Evolutionary conservation across 345 rosid species (phyloP).

Genomic region (Anastatica hierochuntica): DNA sequence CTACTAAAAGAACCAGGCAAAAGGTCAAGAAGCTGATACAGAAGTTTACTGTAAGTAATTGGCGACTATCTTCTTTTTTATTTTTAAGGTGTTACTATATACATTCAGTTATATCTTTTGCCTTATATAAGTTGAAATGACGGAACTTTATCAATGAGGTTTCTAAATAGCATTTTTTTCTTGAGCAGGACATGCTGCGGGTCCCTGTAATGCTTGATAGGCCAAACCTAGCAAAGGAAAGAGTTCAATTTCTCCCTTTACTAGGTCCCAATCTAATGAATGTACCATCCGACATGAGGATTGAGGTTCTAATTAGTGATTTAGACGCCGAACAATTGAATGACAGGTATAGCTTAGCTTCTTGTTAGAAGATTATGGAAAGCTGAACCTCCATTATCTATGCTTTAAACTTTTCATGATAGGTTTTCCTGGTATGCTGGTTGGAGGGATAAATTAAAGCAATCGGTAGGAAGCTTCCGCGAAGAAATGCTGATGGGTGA

Average conservation of each 20-base stretch:
- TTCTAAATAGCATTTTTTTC: constrained; percentile 9
- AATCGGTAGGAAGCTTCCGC: constrained; percentile 26
- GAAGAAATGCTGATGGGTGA: constrained; percentile 24
- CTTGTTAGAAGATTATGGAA: constrained; percentile 1
- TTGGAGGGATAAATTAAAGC: constrained; percentile 41
- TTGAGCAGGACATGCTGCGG: constrained; percentile 55
- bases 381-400: background rate
- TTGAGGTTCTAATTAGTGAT: constrained; percentile 24
- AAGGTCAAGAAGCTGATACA: constrained; percentile 66
- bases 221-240: constrained; percentile 40
- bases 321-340: constrained; percentile 33
- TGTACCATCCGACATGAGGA: constrained; percentile 30
- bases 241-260: constrained; percentile 26
- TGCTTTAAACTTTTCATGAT: constrained; percentile 19
- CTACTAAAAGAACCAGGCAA: constrained; percentile 53
- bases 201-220: constrained; percentile 57
- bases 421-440: constrained; percentile 51
- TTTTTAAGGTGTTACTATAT: background rate
- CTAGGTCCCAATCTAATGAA: constrained; percentile 31
- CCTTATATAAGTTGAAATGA: background rate
- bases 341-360: constrained; percentile 39
- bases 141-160: background rate
- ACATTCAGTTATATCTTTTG: background rate
- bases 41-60: constrained; percentile 58
- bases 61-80: constrained; percentile 7